These are phyloP conservation scores for Fusarium nanum DNA, from an alignment of 2,329 filamentous ascomycete genomes.

Conservation along the genomic window DNA sequence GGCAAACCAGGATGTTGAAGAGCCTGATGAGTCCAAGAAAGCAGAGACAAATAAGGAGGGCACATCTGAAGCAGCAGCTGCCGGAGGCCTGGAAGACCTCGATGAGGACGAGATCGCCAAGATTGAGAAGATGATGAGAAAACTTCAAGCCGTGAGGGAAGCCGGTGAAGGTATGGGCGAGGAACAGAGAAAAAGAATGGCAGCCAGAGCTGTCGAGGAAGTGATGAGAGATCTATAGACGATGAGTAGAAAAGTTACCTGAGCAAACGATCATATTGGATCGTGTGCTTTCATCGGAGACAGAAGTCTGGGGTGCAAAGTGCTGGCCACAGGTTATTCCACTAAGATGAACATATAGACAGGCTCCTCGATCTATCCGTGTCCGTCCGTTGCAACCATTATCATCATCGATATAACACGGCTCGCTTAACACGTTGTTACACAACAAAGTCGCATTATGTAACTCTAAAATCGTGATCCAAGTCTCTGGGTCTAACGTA, in stretches of 20 bases:
- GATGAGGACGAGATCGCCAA: constrained; percentile 67
- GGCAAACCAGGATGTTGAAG: constrained; percentile 45
- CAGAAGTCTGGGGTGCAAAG: background rate
- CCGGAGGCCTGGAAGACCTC: constrained; percentile 56
- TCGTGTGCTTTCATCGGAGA: background rate
- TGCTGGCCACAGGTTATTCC: background rate
- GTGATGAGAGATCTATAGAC: constrained; percentile 69
- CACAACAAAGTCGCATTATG: constrained; percentile 29
- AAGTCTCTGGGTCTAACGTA: constrained; percentile 2
- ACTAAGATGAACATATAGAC: constrained; percentile 2
- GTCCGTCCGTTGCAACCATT: background rate
- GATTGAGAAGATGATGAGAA: constrained; percentile 72
- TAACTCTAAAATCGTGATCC: constrained; percentile 26
- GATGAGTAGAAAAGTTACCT: background rate
- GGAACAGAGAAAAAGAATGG: constrained; percentile 70
- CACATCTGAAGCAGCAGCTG: background rate
- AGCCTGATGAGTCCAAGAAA: constrained; percentile 15
- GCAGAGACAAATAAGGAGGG: constrained; percentile 28
- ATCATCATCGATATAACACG: constrained; percentile 1
- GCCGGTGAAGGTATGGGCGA: constrained; percentile 69
- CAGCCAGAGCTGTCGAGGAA: constrained; percentile 70
- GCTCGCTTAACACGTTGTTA: constrained; percentile 25
- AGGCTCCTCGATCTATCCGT: constrained; percentile 15
- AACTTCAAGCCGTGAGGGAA: constrained; percentile 70
- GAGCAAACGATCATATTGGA: background rate